A percentile compares a stretch with the other conserved stretches of the same genome.
Evolutionary conservation across 2,329 filamentous ascomycete genomes (phyloP).

Genomic region (Anisogramma anomala): DNA sequence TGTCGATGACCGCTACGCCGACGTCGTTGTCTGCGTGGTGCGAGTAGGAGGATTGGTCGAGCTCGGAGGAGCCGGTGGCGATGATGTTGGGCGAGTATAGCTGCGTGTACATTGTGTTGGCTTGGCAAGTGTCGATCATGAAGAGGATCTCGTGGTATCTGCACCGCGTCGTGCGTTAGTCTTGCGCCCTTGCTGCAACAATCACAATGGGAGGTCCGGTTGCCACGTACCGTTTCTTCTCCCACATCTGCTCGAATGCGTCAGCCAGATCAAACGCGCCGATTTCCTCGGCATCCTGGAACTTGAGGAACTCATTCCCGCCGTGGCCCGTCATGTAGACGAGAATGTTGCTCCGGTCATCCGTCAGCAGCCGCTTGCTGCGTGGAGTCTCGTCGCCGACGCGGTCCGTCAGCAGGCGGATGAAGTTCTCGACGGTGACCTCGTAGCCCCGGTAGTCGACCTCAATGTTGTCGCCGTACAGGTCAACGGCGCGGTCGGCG

Average conservation of each 20-base stretch:
- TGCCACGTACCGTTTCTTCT: conserved; percentile 72
- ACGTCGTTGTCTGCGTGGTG: conserved; percentile 98
- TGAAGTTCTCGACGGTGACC: conserved; percentile 98
- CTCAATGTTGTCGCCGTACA: conserved; percentile 98
- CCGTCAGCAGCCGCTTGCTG: conserved; percentile 85
- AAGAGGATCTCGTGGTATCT: conserved; percentile 95
- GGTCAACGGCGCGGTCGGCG: conserved; percentile 83
- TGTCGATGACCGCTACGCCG: conserved; percentile 93
- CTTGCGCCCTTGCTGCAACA: not conserved
- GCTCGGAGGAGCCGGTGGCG: conserved; percentile 88
- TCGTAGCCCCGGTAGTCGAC: conserved; percentile 98
- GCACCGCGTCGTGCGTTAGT: conserved; percentile 1
- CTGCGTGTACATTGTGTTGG: conserved; percentile 98
- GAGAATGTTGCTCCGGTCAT: conserved; percentile 90
- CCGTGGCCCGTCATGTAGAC: conserved; percentile 99
- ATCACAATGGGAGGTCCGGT: not conserved
- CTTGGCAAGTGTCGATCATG: conserved; percentile 99
- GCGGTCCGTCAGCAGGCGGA: conserved; percentile 84
- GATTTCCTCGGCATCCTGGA: conserved; percentile 96
- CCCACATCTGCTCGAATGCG: conserved; percentile 99
- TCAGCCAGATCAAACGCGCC: conserved; percentile 92
- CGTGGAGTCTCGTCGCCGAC: conserved; percentile 90
- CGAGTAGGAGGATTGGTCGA: conserved; percentile 93
- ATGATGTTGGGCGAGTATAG: conserved; percentile 98
- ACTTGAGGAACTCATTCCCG: conserved; percentile 95